Evolutionary conservation across 805 yeast species (phyloP), one percentile per base, ranked within the genome.

Genomic region (Metschnikowia borealis): DNA sequence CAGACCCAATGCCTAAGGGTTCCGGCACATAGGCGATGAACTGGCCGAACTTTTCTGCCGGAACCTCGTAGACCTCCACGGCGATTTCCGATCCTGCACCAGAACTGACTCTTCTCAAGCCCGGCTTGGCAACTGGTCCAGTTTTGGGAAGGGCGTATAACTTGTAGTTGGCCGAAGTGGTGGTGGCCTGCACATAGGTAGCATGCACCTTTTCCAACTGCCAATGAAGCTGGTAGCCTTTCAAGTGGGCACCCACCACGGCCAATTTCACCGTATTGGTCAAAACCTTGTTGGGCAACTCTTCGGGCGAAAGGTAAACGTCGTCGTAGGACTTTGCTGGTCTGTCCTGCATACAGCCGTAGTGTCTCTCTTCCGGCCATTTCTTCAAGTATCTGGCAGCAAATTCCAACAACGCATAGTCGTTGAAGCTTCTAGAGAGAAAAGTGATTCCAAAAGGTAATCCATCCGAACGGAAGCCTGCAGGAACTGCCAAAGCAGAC

Each of bases 191-290:
- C 3, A 85, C 62, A 49, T 88, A 81, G 2, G 81, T 69, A 31
- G 98, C 98, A 60, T 84, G 81, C 41, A 85, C 94, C 65, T 86
- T 81, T 60, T 87, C 85, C 54, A 92, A 76, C 73, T 92, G 99
- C 97, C 97, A 91, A 69, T 92, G 90, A 59, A 92, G 77, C 44
- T 90, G 90, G 75, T 89, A 80, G 1, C 96, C 97, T 49, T 82
- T 75, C 57, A 94, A 76, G 65, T 92, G 99, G 44, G 97, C 97
- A 49, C 99, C 99, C 44, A 92, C 98, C 35, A 94, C 99, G 1
- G 97, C 97, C 51, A 92, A 71, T 54, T 84, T 78, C 52, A 89
- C 74, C 26, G 59, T 55, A 53, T 57, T 50, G 2, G 46, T 49
- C 49, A 57, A 44, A 11, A 51, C 48, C 45, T 45, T 48, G 49